These are phyloP conservation scores for Volvox carteri DNA, from an alignment of 163 green algal species.

Conservation along the genomic window DNA sequence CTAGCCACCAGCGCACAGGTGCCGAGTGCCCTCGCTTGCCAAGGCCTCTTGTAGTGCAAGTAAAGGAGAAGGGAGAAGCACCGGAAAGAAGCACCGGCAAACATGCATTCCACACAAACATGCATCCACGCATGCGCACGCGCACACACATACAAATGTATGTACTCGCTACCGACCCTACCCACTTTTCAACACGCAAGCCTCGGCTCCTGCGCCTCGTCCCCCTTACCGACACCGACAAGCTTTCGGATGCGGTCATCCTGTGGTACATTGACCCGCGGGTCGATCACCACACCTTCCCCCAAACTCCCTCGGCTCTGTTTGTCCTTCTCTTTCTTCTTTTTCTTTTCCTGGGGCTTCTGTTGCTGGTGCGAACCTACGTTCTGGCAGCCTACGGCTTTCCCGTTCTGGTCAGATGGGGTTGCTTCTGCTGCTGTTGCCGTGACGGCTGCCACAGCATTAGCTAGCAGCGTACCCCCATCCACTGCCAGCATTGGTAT, in stretches of 20 bases:
- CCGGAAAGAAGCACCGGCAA: no score
- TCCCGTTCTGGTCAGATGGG: no score
- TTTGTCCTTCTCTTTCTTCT: conserved; percentile 2
- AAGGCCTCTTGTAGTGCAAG: no score
- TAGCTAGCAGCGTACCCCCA: not conserved
- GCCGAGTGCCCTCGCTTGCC: no score
- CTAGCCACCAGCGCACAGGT: no score
- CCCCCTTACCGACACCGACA: not conserved
- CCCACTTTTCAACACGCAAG: conserved; percentile 4
- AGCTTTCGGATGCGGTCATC: conserved; percentile 27
- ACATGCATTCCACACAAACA: no score
- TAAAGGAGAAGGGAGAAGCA: no score
- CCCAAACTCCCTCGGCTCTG: not conserved
- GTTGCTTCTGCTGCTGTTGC: not conserved
- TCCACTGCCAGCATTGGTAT: conserved; percentile 23
- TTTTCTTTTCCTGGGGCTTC: not conserved
- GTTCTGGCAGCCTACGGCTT: no score
- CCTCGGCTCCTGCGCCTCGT: not conserved
- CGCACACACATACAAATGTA: no score
- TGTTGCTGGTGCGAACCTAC: not conserved
- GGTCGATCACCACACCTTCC: conserved; percentile 35
- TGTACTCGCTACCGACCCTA: no score
- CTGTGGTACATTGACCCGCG: not conserved
- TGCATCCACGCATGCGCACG: no score
- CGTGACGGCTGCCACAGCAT: not conserved